phyloP scores from a whole-genome alignment of 345 rosid species.

The Rhizophora apiculata region DNA sequence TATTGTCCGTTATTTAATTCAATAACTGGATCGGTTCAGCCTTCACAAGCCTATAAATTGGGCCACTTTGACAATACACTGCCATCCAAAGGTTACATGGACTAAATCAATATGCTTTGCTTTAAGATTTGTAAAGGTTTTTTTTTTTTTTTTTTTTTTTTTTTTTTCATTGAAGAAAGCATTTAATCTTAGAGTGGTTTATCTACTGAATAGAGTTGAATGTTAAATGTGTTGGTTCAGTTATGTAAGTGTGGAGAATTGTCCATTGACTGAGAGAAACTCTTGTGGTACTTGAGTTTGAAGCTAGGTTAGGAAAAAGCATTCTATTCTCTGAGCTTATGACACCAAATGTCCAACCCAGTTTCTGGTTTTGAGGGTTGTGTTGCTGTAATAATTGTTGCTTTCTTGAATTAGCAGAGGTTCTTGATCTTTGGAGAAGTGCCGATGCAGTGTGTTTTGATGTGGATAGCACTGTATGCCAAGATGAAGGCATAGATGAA shows the following conservation, averaged over 20 bases:
- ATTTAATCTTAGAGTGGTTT: too few relatives aligned
- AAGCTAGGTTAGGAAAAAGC: background rate
- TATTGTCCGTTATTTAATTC: conserved; percentile 40
- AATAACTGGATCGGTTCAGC: conserved; percentile 48
- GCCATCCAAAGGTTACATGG: conserved; percentile 55
- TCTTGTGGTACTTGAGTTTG: background rate
- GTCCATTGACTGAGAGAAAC: background rate
- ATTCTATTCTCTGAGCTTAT: too few relatives aligned
- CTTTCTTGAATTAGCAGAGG: conserved; percentile 40
- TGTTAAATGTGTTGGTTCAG: background rate
- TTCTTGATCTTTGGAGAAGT: conserved; percentile 69
- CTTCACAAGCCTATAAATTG: conserved; percentile 39
- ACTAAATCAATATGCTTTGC: too few relatives aligned
- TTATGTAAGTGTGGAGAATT: background rate
- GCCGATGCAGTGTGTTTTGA: conserved; percentile 89
- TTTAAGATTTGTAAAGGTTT: too few relatives aligned
- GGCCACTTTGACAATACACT: conserved; percentile 35
- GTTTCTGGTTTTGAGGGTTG: too few relatives aligned
- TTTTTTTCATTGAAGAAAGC: background rate
- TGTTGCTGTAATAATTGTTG: conserved; percentile 9
- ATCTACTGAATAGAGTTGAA: too few relatives aligned
- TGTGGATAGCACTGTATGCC: conserved; percentile 95
- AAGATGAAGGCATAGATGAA: conserved; percentile 95
- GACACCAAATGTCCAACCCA: too few relatives aligned
- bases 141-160: background rate